phyloP scores from a whole-genome alignment of 371 early-diverging fungal genomes.

The Mortierella sp. region DNA sequence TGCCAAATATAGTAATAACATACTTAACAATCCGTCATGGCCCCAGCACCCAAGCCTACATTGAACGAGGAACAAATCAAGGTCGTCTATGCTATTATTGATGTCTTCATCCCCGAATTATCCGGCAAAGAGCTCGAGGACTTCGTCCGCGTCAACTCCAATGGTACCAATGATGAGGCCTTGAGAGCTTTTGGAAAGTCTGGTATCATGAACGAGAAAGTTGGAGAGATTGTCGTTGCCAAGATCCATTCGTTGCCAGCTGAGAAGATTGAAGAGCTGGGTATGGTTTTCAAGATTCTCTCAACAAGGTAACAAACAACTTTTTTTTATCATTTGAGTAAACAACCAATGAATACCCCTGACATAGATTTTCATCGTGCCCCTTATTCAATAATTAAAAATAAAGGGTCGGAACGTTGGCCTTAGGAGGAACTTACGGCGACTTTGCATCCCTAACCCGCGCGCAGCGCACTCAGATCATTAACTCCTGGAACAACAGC shows the following conservation, averaged over 20 bases:
- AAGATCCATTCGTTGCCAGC: slow-evolving; percentile 36
- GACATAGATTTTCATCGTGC: neutral
- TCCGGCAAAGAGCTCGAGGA: slow-evolving; percentile 50
- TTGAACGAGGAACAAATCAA: slow-evolving; percentile 58
- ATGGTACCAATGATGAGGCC: slow-evolving; percentile 50
- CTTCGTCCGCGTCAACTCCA: slow-evolving; percentile 40
- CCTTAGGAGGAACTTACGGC: slow-evolving; percentile 65
- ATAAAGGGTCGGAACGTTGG: slow-evolving; percentile 63
- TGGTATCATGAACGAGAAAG: slow-evolving; percentile 36
- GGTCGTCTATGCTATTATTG: slow-evolving; percentile 60
- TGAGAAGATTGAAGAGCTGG: slow-evolving; percentile 55
- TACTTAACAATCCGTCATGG: slow-evolving; percentile 9
- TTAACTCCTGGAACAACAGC: slow-evolving; percentile 63
- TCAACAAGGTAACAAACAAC: slow-evolving; percentile 39
- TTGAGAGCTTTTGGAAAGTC: slow-evolving; percentile 46
- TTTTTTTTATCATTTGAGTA: slow-evolving; percentile 1
- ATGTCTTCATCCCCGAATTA: slow-evolving; percentile 63
- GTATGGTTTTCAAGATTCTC: slow-evolving; percentile 48
- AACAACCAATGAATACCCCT: no score
- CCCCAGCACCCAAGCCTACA: slow-evolving; percentile 25
- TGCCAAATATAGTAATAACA: neutral
- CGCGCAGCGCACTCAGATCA: slow-evolving; percentile 63
- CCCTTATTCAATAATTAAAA: neutral
- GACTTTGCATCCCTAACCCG: slow-evolving; percentile 63
- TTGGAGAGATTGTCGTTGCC: slow-evolving; percentile 26